Base-by-base conservation (phyloP, 768 basidiomycete species). In the Naematelia encephala region DNA sequence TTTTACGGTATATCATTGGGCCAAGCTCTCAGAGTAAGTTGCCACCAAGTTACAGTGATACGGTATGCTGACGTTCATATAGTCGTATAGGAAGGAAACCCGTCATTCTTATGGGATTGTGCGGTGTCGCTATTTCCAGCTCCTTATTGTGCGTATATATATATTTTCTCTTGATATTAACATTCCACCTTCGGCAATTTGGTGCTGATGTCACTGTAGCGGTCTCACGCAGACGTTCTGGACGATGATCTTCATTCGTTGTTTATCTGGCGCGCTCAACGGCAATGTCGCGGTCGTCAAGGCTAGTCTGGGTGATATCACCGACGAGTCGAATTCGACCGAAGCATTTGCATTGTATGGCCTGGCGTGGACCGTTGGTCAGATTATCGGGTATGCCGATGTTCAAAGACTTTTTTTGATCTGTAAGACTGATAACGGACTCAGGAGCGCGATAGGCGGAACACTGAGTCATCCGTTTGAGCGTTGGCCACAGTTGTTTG, bases 1-100 rank as follows among this genome's bases (percentile, higher is more conserved):
- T 55, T 70, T 68, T 29, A 77, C 70, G 2, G 75, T 77, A 0
- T 77, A 77, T 54, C 74, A 77, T 51, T 78, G 76, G 76, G 76
- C 75, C 5, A 73, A 67, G 44, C 59, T 77, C 3, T 77, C 76
- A 55, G 77, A 78, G 74, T 76, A 21, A 59, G 70, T 62, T n/a
- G 1, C 11, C 16, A n/a, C 1, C n/a, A 21, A 8, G 14, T 12
- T 5, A 19, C 47, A 3, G 54, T 28, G 43, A 43, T 47, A 23
- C 3, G 21, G 16, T 13, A 14, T 47, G 8, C 46, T 28, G 48
- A 25, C 55, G 56, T 61, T 42, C 11, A 27, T 42, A 21, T 52
- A 76, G 76, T 57, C 68, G 66, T 56, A 64, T 73, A 51, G 77
- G 77, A 21, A 50, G 77, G 39, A 74, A 72, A 62, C 74, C 76